Conservation (phyloP, 257 asterid species). For the Gentiana dahurica region DNA sequence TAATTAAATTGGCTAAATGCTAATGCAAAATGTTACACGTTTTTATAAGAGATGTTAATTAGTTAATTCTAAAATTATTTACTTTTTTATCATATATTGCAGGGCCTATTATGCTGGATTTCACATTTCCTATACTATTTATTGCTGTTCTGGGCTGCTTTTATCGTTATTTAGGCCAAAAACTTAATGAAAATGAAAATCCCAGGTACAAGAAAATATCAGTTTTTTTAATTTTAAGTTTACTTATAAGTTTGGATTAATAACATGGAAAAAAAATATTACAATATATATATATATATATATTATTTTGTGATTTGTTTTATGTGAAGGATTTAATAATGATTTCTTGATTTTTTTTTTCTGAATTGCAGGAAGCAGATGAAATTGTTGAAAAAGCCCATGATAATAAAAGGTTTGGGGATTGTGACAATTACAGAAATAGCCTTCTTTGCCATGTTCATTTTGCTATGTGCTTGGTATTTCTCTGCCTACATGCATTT, state of each 20-base stretch:
- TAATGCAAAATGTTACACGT: not conserved
- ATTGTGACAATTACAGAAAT: conserved; percentile 69
- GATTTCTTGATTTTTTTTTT: too few species aligned
- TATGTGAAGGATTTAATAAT: not conserved
- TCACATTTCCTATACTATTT: conserved; percentile 85
- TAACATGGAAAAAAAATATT: not conserved
- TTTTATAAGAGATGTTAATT: not conserved
- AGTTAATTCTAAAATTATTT: not conserved
- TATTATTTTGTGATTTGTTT: too few species aligned
- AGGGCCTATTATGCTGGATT: conserved; percentile 89
- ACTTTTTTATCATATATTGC: not conserved
- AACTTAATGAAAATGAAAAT: conserved; percentile 8
- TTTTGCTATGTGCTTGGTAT: conserved; percentile 70
- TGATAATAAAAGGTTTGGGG: conserved; percentile 62
- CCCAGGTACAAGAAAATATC: conserved; percentile 21
- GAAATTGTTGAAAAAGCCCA: conserved; percentile 49
- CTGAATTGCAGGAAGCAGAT: conserved; percentile 15
- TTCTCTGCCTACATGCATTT: conserved; percentile 57
- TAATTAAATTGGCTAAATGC: not conserved
- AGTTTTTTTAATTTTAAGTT: too few species aligned
- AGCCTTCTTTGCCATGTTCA: conserved; percentile 49
- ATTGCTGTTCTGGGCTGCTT: conserved; percentile 86
- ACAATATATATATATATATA: too few species aligned
- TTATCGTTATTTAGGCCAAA: conserved; percentile 65
- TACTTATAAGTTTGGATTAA: not conserved